Conservation (phyloP, 2,329 filamentous ascomycete species). For the Aschersonia sp. region DNA sequence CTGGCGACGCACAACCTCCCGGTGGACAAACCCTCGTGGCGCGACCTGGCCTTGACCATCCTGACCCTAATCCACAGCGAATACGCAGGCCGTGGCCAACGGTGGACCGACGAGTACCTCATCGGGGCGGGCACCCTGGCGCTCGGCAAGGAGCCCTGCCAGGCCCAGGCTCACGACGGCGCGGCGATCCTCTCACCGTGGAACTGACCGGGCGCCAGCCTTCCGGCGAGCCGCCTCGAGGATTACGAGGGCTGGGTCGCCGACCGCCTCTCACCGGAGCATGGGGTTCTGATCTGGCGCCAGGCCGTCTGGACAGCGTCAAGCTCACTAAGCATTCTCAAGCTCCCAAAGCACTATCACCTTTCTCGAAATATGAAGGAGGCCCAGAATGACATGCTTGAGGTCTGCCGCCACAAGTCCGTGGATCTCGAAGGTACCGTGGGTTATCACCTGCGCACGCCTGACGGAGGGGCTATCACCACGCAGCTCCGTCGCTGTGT, state of each 20-base stretch:
- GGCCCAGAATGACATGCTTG: constrained; percentile 2
- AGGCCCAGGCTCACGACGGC: constrained; percentile 44
- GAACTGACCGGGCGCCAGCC: constrained; percentile 17
- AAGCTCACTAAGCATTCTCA: too few species aligned
- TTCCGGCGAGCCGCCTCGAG: constrained; percentile 14
- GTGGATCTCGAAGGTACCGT: too few species aligned
- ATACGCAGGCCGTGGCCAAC: constrained; percentile 43
- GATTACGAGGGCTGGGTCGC: constrained; percentile 49
- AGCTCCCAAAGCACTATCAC: too few species aligned
- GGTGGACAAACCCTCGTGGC: constrained; percentile 25
- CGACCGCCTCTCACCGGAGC: constrained; percentile 61
- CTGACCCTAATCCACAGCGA: constrained; percentile 57
- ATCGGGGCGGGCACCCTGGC: constrained; percentile 47
- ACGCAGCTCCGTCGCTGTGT: too few species aligned
- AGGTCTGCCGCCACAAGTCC: too few species aligned
- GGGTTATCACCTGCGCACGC: constrained; percentile 6
- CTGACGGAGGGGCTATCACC: background rate
- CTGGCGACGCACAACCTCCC: constrained; percentile 51
- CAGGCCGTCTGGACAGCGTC: constrained; percentile 9
- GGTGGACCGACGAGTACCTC: constrained; percentile 43
- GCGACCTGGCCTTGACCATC: constrained; percentile 50
- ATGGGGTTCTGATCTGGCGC: constrained; percentile 53
- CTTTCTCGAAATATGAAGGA: too few species aligned
- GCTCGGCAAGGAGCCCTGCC: constrained; percentile 63
- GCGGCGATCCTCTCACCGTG: constrained; percentile 57